Evolutionary conservation across 2,329 filamentous ascomycete genomes (phyloP).

Genomic region (Venturia nashicola): DNA sequence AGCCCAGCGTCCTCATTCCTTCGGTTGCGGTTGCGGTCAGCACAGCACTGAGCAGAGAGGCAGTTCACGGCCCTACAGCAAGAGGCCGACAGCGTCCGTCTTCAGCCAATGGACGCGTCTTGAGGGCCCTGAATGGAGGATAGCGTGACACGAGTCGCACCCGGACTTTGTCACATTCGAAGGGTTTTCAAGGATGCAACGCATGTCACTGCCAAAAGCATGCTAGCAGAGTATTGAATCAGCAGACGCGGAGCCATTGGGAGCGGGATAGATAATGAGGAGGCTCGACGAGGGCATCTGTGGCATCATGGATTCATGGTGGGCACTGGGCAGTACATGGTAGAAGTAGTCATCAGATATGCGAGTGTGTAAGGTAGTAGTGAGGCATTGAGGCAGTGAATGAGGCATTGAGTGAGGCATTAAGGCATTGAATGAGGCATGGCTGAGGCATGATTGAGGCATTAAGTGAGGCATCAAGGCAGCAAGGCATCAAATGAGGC

Average conservation of each 20-base stretch:
- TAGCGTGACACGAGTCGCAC: slow-evolving; percentile 2
- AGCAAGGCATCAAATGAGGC: too few species aligned
- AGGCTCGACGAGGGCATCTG: too few species aligned
- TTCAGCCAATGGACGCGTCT: background rate
- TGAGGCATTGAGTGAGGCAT: too few species aligned
- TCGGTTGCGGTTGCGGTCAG: background rate
- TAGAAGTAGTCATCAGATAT: too few species aligned
- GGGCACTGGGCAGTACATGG: too few species aligned
- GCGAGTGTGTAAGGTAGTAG: too few species aligned
- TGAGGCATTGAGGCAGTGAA: too few species aligned
- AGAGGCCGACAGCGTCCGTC: background rate
- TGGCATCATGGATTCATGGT: too few species aligned
- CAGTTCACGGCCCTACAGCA: background rate
- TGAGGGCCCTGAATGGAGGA: background rate
- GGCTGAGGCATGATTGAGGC: too few species aligned
- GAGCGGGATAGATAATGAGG: background rate
- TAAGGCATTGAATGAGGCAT: background rate
- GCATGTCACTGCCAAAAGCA: background rate
- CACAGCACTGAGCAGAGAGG: too few species aligned
- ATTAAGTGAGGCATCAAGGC: too few species aligned
- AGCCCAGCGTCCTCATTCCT: background rate
- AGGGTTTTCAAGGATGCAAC: background rate
- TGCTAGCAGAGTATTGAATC: background rate
- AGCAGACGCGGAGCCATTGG: background rate
- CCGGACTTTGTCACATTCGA: background rate